Conservation (phyloP, 2,329 filamentous ascomycete genomes). For the Penicillium sp. region DNA sequence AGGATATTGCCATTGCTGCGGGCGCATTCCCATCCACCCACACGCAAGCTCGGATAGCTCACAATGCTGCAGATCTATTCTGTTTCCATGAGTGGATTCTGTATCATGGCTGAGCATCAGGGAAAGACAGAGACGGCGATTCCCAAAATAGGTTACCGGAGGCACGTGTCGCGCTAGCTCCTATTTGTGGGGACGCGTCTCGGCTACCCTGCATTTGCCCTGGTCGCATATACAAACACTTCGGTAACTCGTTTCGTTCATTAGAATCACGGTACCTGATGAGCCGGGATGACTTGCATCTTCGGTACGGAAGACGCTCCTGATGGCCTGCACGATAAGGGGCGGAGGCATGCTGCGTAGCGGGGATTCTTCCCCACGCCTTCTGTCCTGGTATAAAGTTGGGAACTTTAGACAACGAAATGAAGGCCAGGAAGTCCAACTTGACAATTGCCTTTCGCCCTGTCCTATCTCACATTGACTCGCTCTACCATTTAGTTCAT, state of each 20-base stretch:
- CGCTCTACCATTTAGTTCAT: background rate
- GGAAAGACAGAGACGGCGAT: background rate
- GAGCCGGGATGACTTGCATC: background rate
- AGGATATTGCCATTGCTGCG: too few relatives aligned
- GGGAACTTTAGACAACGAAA: background rate
- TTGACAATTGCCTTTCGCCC: background rate
- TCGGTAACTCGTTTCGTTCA: background rate
- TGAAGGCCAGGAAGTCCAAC: background rate
- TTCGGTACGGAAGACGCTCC: background rate
- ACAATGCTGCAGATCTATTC: too few relatives aligned
- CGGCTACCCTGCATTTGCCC: background rate
- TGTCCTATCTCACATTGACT: background rate
- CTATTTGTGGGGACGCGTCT: background rate
- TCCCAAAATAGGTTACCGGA: background rate
- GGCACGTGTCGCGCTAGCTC: background rate
- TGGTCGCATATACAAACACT: background rate
- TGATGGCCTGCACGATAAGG: background rate
- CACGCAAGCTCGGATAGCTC: too few relatives aligned
- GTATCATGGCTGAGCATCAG: background rate
- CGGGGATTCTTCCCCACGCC: background rate
- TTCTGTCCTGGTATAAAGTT: background rate
- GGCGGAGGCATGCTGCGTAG: too few relatives aligned
- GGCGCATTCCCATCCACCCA: too few relatives aligned
- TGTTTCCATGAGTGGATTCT: too few relatives aligned
- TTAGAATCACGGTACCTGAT: background rate